Evolutionary conservation across 2,329 filamentous ascomycete genomes (phyloP), one percentile per base, ranked within the genome.

Genomic region (Neophaeococcomyces mojaviensis): DNA sequence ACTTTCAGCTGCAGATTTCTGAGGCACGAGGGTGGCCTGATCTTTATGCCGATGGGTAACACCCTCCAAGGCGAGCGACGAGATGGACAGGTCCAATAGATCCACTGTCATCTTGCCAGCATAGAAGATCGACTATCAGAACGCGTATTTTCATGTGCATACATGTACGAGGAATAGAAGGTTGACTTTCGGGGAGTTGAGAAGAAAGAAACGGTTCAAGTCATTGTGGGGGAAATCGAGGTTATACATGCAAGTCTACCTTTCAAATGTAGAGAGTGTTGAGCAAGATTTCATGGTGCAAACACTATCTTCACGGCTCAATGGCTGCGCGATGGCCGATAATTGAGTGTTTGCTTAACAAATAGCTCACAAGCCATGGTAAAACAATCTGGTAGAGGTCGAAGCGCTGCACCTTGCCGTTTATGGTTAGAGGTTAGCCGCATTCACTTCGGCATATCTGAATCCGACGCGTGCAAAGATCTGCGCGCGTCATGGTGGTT

Each of bases 51-150:
- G 13, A 39, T 8, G 36, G 6, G 16, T 18, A 9, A 13, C 39
- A 20, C 20, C 35, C 5, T 16, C 13, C 3, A 3, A 20, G 20
- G 35, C 20, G 16, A 16, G 10, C 10, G 24, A 5, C 10, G 24
- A 10, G 10, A 28, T 10, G 24, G 5, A 28, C 24, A 28, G 24
- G 24, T 28, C 24, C 24, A 28, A 6, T 10, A 28, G 24, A 28
- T 28, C 24, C 5, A 32, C 20, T 24, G 35, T 43, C 49, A 39
- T 47, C 37, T 7, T 51, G 41, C 4, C 46, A 46, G 7, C 48
- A 48, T 30, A 39, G 47, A 26, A 44, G 43, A 30, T 51, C n/a
- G n/a, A n/a, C n/a, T n/a, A n/a, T n/a, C n/a, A n/a, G n/a, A n/a
- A n/a, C n/a, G n/a, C n/a, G n/a, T n/a, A n/a, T n/a, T n/a, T n/a